Base-by-base conservation (phyloP, 2,329 filamentous ascomycete genomes). In the Ceratocystis diversiconidia region DNA sequence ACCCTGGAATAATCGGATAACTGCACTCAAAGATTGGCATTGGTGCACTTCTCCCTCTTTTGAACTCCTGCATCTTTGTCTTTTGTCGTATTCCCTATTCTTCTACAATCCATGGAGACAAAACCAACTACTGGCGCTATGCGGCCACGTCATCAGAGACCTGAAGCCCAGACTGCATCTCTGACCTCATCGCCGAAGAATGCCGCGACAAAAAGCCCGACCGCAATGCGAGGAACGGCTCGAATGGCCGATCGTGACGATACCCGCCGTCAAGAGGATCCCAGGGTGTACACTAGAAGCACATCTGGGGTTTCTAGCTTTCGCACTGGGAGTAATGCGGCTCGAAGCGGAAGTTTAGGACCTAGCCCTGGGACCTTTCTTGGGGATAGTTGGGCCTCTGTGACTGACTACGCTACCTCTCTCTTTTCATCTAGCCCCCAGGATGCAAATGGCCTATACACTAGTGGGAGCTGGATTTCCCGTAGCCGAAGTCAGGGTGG, bases 391-490 rank as follows among this genome's bases (percentile, higher is more conserved):
- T 68, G 66, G 66, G 60, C 63, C 5, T 65, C 66, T 5, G 63
- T 68, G 44, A 66, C 66, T n/a, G 66, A 68, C n/a, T 65, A 65
- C 19, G 66, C 66, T n/a, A 50, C 61, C 10, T 68, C 66, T 5
- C 19, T 68, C 17, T 65, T 68, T 28, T 50, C 59, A 17, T 41
- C 62, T 10, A 64, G 61, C 44, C 59, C 64, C 17, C 60, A 44
- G n/a, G 44, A 66, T 46, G 32, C 36, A 12, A 63, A 19, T 8
- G 44, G 36, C 8, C 36, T 25, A n/a, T 36, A 32, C 22, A 43
- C 41, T 12, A 41, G 50, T 15, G 15, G 32, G 6, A 28, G 50
- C 32, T 19, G 43, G n/a, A 44, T 32, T 48, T 64, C 63, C 25
- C 65, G 63, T 12, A 67, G 65, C 44, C 28, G 48, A 15, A 66